Evolutionary conservation across 2,329 filamentous ascomycete species (phyloP), one percentile per base, ranked within the genome.

Genomic region (Westerdykella ornata): DNA sequence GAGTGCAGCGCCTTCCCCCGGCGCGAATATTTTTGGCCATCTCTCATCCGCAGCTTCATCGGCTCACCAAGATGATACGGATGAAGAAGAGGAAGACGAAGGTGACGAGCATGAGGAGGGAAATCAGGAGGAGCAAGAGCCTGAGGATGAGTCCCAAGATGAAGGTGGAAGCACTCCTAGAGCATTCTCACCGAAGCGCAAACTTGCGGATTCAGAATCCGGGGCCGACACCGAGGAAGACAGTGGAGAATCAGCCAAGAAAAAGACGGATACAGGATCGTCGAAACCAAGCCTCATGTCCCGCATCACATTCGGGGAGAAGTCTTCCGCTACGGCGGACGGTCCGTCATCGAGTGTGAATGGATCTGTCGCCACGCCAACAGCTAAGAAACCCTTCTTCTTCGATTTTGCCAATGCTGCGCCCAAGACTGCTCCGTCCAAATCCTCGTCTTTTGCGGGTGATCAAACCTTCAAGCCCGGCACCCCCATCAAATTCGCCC

Each of bases 401-500:
- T 63, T 65, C 41, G 54, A 63, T 41, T 63, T 63, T 37, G 42
- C 36, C 22, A 39, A 32, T 9, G 54, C 52, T 32, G 60, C 56
- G 35, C 48, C 59, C 9, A 52, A 59, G 28, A 50, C 56, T 6
- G 57, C 53, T 13, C 50, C 59, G 2, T 46, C 59, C 13, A 63
- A 62, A 39, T 44, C 54, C 13, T 48, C 51, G 18, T 47, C 48
- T 1, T 63, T 62, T 43, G 56, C 49, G 15, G 61, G 60, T 12
- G 62, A 66, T 39, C 58, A 65, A 45, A 66, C 63, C 1, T 66
- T 56, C 52, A 66, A 66, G 44, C 38, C 38, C n/a, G 59, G 57
- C 20, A 58, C 44, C 17, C 61, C 60, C 3, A 63, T 66, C 50
- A 63, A 65, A 44, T 66, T 66, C 41, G 53, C 59, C 14, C 13